Evolutionary conservation across 805 yeast genomes (phyloP).

Genomic region (Spathaspora passalidarum): DNA sequence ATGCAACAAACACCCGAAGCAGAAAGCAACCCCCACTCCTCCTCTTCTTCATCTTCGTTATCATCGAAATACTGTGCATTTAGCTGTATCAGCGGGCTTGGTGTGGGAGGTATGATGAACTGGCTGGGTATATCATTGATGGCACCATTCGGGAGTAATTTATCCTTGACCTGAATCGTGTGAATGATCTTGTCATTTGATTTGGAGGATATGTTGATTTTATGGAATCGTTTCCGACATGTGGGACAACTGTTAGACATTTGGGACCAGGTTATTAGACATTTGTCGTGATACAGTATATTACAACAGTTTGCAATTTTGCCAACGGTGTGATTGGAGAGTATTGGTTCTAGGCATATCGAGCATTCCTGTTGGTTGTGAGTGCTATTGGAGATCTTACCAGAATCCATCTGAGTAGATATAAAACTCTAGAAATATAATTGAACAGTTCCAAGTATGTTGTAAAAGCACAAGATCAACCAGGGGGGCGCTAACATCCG

Average conservation of each 20-base stretch:
- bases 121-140: slow-evolving; percentile 37
- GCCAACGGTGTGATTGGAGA: slow-evolving; percentile 18
- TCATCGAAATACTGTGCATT: background rate
- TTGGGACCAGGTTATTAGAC: slow-evolving; percentile 56
- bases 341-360: slow-evolving; percentile 51
- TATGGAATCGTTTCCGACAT: slow-evolving; percentile 48
- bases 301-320: slow-evolving; percentile 38
- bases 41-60: slow-evolving; percentile 3
- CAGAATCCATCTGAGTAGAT: background rate
- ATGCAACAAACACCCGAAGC: slow-evolving; percentile 12
- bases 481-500: background rate
- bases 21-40: background rate
- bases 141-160: slow-evolving; percentile 31
- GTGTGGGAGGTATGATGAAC: slow-evolving; percentile 21
- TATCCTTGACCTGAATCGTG: slow-evolving; percentile 23
- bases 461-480: background rate
- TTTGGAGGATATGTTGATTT: slow-evolving; percentile 29
- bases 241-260: slow-evolving; percentile 61
- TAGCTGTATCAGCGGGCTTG: background rate
- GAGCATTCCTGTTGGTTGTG: slow-evolving; percentile 42
- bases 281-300: slow-evolving; percentile 55
- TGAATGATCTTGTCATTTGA: slow-evolving; percentile 6
- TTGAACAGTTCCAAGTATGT: background rate
- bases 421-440: too few relatives aligned
- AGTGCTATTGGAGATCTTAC: background rate